These are phyloP conservation scores for Rhodotorula glutinis DNA, from an alignment of 1,284 basidiomycete genomes.

Conservation along the genomic window DNA sequence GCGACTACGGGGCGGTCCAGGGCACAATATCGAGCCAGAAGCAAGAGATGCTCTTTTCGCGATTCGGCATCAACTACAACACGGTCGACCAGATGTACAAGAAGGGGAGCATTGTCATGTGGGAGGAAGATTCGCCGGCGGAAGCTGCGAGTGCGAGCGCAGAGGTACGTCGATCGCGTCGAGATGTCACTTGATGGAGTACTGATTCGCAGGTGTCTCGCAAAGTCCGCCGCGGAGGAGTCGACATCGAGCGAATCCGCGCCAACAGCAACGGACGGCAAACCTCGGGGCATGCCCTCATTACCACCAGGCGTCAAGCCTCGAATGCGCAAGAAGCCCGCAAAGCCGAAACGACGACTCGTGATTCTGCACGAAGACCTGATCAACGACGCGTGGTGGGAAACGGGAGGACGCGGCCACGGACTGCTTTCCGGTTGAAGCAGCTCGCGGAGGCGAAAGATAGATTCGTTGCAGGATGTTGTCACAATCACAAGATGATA, in stretches of 20 bases:
- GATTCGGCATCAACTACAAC: slow-evolving; percentile 87
- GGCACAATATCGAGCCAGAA: slow-evolving; percentile 84
- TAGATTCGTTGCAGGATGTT: background rate
- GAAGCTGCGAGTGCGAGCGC: background rate
- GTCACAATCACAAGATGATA: background rate
- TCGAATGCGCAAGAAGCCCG: slow-evolving; percentile 17
- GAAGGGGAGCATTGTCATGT: slow-evolving; percentile 81
- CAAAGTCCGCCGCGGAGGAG: slow-evolving; percentile 44
- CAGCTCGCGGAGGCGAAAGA: background rate
- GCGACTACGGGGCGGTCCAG: slow-evolving; percentile 49
- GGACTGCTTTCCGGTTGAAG: slow-evolving; percentile 17
- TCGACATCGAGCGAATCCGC: too few relatives aligned
- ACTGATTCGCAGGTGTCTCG: too few relatives aligned
- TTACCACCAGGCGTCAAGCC: slow-evolving; percentile 27
- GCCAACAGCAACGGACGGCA: slow-evolving; percentile 29
- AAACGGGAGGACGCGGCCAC: slow-evolving; percentile 48
- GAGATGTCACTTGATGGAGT: too few relatives aligned
- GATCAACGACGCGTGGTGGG: slow-evolving; percentile 78
- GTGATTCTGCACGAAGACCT: slow-evolving; percentile 73
- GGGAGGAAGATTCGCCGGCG: slow-evolving; percentile 53
- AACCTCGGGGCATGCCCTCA: slow-evolving; percentile 48
- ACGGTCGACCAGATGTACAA: slow-evolving; percentile 67
- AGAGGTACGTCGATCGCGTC: background rate
- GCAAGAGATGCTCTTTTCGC: slow-evolving; percentile 80
- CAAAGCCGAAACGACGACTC: slow-evolving; percentile 51